These are phyloP conservation scores for Talaromyces sp. DNA, from an alignment of 2,329 filamentous ascomycete species.

Conservation along the genomic window DNA sequence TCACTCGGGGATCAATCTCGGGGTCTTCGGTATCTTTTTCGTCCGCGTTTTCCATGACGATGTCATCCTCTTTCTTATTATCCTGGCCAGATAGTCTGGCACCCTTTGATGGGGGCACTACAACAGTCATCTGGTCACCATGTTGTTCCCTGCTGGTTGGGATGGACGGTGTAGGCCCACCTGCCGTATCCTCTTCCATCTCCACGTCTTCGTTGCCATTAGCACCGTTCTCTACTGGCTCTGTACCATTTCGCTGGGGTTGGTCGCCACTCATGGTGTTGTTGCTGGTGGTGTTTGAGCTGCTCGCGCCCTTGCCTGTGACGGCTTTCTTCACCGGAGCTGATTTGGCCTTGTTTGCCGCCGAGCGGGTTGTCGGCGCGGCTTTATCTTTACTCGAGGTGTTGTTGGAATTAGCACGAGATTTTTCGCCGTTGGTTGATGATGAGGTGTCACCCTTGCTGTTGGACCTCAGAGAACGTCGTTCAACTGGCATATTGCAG, in stretches of 20 bases:
- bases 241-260: slow-evolving; percentile 63
- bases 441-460: slow-evolving; percentile 47
- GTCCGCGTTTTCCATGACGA: slow-evolving; percentile 63
- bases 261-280: slow-evolving; percentile 67
- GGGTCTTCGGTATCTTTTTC: slow-evolving; percentile 42
- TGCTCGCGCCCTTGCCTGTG: slow-evolving; percentile 34
- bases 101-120: slow-evolving; percentile 70
- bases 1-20: slow-evolving; percentile 46
- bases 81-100: slow-evolving; percentile 59
- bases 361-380: slow-evolving; percentile 41
- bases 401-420: slow-evolving; percentile 44
- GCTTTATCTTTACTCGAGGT: slow-evolving; percentile 46
- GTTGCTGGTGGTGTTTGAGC: slow-evolving; percentile 18
- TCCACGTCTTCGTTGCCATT: slow-evolving; percentile 66
- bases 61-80: slow-evolving; percentile 67
- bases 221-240: slow-evolving; percentile 66
- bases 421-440: slow-evolving; percentile 48
- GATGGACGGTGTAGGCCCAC: slow-evolving; percentile 48
- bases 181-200: slow-evolving; percentile 63
- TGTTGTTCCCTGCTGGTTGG: slow-evolving; percentile 67
- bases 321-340: slow-evolving; percentile 35
- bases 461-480: slow-evolving; percentile 46
- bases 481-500: slow-evolving; percentile 46
- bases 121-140: slow-evolving; percentile 73
- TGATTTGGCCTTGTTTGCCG: slow-evolving; percentile 41